These are phyloP conservation scores for Chaetomium sp. DNA, from an alignment of 2,329 filamentous ascomycete species.

Conservation along the genomic window DNA sequence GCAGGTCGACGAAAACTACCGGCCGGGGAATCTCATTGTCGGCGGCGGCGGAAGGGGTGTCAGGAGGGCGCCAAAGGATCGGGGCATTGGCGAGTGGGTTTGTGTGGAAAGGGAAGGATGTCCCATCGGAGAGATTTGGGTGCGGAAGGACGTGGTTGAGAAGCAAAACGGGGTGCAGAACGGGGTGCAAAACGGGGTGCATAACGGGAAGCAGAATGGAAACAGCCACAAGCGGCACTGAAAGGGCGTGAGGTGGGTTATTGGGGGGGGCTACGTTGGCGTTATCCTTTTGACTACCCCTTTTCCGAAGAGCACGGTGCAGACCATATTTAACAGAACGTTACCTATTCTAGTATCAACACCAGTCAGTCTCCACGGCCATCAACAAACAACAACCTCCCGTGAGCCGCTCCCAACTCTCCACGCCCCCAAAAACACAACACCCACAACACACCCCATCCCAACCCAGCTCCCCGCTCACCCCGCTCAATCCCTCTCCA, in stretches of 20 bases:
- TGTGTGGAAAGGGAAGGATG: slow-evolving; percentile 66
- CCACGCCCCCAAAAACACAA: background rate
- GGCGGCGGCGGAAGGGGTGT: slow-evolving; percentile 76
- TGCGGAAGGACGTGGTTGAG: slow-evolving; percentile 37
- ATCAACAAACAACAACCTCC: background rate
- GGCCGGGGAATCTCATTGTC: slow-evolving; percentile 78
- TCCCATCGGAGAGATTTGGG: slow-evolving; percentile 68
- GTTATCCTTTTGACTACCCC: background rate
- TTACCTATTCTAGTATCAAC: background rate
- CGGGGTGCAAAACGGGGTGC: no score
- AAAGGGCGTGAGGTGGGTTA: background rate
- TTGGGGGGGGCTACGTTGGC: background rate
- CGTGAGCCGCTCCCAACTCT: background rate
- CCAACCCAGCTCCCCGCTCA: no score
- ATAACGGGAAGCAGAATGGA: no score
- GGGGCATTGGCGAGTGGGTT: slow-evolving; percentile 73
- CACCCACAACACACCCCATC: background rate
- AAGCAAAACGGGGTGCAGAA: background rate
- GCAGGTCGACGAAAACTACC: slow-evolving; percentile 62
- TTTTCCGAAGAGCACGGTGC: background rate
- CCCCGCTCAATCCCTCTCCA: slow-evolving; percentile 47
- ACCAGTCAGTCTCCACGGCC: background rate
- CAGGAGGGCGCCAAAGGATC: slow-evolving; percentile 58
- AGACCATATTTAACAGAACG: background rate
- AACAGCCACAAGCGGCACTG: background rate